Evolutionary conservation across 2,329 filamentous ascomycete species (phyloP), one percentile per base, ranked within the genome.

Genomic region (Xylariaceae sp.): DNA sequence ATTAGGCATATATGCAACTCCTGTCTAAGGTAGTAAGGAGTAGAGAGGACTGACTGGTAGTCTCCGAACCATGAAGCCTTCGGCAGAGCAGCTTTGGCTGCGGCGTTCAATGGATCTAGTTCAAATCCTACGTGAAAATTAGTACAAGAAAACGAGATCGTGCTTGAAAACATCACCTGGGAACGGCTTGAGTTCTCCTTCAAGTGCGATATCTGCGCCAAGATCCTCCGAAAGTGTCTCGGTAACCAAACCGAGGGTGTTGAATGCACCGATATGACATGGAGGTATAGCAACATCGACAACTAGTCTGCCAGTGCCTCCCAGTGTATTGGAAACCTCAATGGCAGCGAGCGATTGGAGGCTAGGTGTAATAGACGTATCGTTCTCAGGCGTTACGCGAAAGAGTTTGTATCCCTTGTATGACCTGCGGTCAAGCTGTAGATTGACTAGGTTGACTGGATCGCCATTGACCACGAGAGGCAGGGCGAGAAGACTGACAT

Each of bases 1-100:
- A 28, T 7, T 7, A 28, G 22, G 22, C 22, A 28, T 28, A 28
- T 7, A 28, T 28, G 22, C 22, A 28, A 28, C 22, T 28, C 22
- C 22, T 28, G 7, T 28, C 22, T 28, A 28, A 7, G n/a, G n/a
- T n/a, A n/a, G 7, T 28, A 7, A 28, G 7, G 22, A 7, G 22
- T 28, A 28, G 22, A 28, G 7, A 7, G 22, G 7, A 28, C 22
- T 28, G 22, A 28, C 22, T 83, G 80, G 60, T 83, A 83, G 13
- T 70, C 69, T 45, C 75, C 71, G 65, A 81, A 83, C 77, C 77
- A 83, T 6, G 73, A 69, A 33, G 69, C 53, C 52, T 67, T 68
- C 12, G 73, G 70, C 13, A 72, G 60, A 47, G 66, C 68, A 48
- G 62, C 62, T 10, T 47, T 51, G 7, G 33, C 56, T 36, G 36